Conservation (phyloP, 108 stramenopile genomes). For the Aurantiochytrium sp. region DNA sequence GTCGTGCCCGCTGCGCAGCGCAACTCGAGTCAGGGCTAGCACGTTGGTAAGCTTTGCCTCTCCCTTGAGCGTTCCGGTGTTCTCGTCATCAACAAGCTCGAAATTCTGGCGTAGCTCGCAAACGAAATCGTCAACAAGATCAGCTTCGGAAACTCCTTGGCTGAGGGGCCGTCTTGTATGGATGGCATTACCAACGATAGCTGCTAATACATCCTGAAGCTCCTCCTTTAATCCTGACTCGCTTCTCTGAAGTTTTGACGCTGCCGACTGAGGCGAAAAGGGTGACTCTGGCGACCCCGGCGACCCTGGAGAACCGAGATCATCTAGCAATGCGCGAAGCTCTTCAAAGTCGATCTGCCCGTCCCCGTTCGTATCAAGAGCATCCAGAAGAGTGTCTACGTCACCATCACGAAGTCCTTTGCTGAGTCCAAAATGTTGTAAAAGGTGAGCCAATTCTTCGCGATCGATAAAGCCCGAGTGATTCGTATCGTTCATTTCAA, state of each 20-base stretch:
- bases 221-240: not conserved
- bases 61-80: not conserved
- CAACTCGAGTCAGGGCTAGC: not conserved
- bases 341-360: not conserved
- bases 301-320: not conserved
- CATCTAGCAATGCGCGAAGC: not conserved
- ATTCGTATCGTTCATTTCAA: not conserved
- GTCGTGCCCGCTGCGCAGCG: not conserved
- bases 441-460: not conserved
- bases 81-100: not conserved
- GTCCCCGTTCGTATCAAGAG: not conserved
- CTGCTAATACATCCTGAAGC: not conserved
- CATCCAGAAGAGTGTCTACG: not conserved
- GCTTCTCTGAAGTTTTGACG: not conserved
- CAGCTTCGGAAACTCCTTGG: not conserved
- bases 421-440: not conserved
- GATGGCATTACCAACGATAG: not conserved
- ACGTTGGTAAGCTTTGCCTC: not conserved
- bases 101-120: not conserved
- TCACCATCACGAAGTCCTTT: not conserved
- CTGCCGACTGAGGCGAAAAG: not conserved
- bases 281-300: too few relatives aligned
- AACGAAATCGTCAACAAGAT: not conserved
- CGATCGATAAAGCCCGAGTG: not conserved
- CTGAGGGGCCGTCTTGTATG: not conserved